Conservation (phyloP, 331 rosid species). For the Cydonia oblonga region DNA sequence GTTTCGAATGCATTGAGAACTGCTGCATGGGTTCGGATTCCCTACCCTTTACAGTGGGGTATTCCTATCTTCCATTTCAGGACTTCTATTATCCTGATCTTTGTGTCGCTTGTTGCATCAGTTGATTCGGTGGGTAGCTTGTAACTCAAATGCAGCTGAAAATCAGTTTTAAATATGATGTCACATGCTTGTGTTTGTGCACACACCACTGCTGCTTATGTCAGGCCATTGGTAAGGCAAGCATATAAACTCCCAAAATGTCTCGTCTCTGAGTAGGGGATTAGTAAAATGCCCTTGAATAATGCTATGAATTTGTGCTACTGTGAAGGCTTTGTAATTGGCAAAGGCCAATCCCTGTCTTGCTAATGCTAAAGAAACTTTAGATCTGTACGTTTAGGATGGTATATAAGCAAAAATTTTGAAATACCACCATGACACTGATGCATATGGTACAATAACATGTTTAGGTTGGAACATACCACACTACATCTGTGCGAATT, state of each 20-base stretch:
- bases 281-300: not conserved
- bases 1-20: constrained; percentile 68
- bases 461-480: constrained; percentile 77
- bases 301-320: not conserved
- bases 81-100: constrained; percentile 73
- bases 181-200: not conserved
- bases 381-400: not conserved
- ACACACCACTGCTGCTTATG: not conserved
- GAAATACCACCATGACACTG: not conserved
- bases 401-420: not conserved
- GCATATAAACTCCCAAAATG: not conserved
- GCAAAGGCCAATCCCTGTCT: not conserved
- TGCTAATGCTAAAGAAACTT: not conserved
- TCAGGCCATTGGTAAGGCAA: not conserved
- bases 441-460: constrained; percentile 7
- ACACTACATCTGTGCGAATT: constrained; percentile 48
- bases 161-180: not conserved
- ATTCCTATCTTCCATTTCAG: constrained; percentile 65
- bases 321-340: not conserved
- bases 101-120: constrained; percentile 69
- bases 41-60: constrained; percentile 92
- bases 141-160: not conserved
- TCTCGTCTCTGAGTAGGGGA: not conserved
- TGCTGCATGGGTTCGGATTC: constrained; percentile 71
- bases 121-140: constrained; percentile 77